Conservation (phyloP, 176 grass and related monocot species). For the Areca catechu region DNA sequence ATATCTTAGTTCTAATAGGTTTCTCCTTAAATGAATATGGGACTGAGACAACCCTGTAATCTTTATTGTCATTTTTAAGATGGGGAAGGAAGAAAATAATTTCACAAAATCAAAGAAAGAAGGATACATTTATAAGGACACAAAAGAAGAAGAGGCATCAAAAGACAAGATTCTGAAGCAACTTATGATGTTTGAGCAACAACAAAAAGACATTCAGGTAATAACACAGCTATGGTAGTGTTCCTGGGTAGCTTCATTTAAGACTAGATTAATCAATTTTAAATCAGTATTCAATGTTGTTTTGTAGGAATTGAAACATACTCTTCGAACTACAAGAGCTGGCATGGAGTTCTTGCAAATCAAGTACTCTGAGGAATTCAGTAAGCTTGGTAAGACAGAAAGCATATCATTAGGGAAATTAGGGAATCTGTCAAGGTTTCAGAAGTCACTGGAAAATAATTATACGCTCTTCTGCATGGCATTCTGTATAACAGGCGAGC, state of each 20-base stretch:
- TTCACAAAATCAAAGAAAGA: slow-evolving; percentile 46
- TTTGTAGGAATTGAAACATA: slow-evolving; percentile 64
- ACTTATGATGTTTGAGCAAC: slow-evolving; percentile 56
- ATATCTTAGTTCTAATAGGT: no score
- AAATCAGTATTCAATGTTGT: slow-evolving; percentile 7
- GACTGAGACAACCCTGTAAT: neutral
- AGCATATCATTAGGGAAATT: no score
- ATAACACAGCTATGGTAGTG: no score
- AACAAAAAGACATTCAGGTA: slow-evolving; percentile 79
- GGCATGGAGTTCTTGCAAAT: slow-evolving; percentile 86
- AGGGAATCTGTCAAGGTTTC: no score
- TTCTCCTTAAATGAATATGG: no score
- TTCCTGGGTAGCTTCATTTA: no score
- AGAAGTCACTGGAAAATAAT: no score
- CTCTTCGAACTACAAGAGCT: slow-evolving; percentile 62
- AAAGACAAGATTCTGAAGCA: slow-evolving; percentile 62
- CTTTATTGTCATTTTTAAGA: slow-evolving; percentile 35
- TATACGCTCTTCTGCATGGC: no score
- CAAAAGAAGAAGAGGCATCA: slow-evolving; percentile 38
- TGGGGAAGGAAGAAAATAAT: slow-evolving; percentile 33
- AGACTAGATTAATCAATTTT: neutral
- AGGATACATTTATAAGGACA: neutral
- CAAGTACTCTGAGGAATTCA: slow-evolving; percentile 68
- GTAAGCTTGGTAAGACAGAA: slow-evolving; percentile 54
- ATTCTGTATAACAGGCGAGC: no score